Base-by-base conservation (phyloP, 2,329 filamentous ascomycete species). In the Didymella arachidicola region DNA sequence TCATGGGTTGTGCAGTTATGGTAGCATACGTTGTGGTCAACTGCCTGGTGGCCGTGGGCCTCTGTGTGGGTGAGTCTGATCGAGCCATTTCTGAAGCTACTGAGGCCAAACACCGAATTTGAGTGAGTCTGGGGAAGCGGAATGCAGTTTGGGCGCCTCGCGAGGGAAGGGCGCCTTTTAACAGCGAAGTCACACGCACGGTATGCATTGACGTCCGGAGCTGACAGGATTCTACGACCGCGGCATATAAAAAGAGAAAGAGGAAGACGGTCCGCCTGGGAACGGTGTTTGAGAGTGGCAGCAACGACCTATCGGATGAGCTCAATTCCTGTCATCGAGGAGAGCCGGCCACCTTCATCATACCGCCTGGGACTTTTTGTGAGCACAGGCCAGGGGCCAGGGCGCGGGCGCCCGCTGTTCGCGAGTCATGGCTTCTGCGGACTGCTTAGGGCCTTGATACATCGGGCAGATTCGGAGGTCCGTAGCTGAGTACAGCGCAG, bases 21-120 rank as follows among this genome's bases (percentile, higher is more conserved):
- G 18, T 19, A 19, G 60, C 75, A 53, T 59, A 77, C 71, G 76
- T 74, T 49, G 77, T 78, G 67, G 70, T 74, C 60, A 77, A 62
- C 54, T 77, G 75, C 63, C 79, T 72, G 51, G 73, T 61, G 36
- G 72, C 64, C 62, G 68, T 64, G 63, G 69, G 62, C 63, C 74
- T 74, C 67, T 78, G 64, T 70, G 76, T 74, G 48, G 72, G 70
- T 42, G 67, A 65, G 51, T 18, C 8, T 25, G 76, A 66, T 67
- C 73, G 66, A 62, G 74, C 62, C 68, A 76, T 75, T 57, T 65
- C 67, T 59, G 71, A 65, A 65, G 73, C 69, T 59, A 77, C 57
- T 41, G 76, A 70, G 58, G 76, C 74, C 73, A 78, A 68, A 30
- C 41, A 70, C 63, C 73, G 72, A 39, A 49, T 45, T 43, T 55